Percentiles rank a stretch among this genome's conserved stretches.
phyloP scores from a whole-genome alignment of 2,329 filamentous ascomycete species.

The Pseudogymnoascus sp. region DNA sequence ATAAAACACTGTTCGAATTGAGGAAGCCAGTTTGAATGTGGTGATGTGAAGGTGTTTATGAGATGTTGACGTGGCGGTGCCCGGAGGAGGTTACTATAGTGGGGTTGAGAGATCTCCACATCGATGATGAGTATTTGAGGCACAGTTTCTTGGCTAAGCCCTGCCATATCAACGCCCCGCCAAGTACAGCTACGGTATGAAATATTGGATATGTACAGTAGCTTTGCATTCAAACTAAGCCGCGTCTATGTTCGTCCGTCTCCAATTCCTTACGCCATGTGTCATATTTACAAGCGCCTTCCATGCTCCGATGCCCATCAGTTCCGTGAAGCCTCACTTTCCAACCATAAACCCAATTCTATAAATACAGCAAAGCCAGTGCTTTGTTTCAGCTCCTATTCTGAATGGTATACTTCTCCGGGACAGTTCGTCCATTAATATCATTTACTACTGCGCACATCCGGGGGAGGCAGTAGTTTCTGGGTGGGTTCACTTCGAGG shows the following conservation, averaged over 20 bases:
- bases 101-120: conserved; percentile 7
- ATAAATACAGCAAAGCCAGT: background rate
- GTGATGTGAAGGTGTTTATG: conserved; percentile 9
- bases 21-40: conserved; percentile 20
- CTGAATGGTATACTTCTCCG: background rate
- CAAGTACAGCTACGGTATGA: background rate
- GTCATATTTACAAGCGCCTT: background rate
- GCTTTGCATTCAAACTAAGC: background rate
- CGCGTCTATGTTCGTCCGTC: background rate
- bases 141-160: background rate
- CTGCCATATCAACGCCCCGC: background rate
- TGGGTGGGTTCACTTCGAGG: background rate
- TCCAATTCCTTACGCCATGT: background rate
- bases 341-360: background rate
- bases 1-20: conserved; percentile 16
- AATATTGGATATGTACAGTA: background rate
- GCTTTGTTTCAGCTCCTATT: background rate
- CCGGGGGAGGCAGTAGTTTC: conserved; percentile 7
- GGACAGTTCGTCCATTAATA: background rate
- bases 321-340: background rate
- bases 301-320: background rate
- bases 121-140: conserved; percentile 6
- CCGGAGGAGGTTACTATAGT: conserved; percentile 2
- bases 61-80: conserved; percentile 4
- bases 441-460: background rate